Evolutionary conservation across 2,329 filamentous ascomycete genomes (phyloP).

Genomic region (Phaeosphaeriaceae sp.): DNA sequence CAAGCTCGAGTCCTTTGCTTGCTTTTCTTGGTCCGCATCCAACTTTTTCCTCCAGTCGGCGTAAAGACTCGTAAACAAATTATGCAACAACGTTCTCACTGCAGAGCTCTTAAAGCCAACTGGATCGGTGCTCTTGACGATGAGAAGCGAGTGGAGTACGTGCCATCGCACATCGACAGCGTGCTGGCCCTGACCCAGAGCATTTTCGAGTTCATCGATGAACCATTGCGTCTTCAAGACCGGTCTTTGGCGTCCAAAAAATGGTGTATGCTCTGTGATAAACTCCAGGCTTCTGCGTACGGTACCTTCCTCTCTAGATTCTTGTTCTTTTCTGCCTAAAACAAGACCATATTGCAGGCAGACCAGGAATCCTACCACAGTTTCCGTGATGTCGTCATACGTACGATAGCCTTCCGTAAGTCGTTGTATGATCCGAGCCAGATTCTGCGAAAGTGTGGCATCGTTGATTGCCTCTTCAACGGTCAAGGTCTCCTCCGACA

Average conservation of each 20-base stretch:
- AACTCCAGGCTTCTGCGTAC: slow-evolving; percentile 30
- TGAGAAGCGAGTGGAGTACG: slow-evolving; percentile 33
- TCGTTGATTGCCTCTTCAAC: slow-evolving; percentile 35
- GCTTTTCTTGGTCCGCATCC: slow-evolving; percentile 75
- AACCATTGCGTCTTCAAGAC: slow-evolving; percentile 24
- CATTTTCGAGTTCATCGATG: slow-evolving; percentile 23
- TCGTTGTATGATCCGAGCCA: slow-evolving; percentile 74
- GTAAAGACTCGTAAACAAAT: slow-evolving; percentile 76
- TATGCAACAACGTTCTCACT: slow-evolving; percentile 61
- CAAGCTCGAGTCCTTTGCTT: slow-evolving; percentile 75
- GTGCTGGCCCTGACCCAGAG: slow-evolving; percentile 25
- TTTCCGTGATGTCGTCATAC: slow-evolving; percentile 85
- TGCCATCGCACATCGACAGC: slow-evolving; percentile 47
- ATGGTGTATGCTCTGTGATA: slow-evolving; percentile 38
- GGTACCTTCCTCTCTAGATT: slow-evolving; percentile 18
- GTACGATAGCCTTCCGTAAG: slow-evolving; percentile 74
- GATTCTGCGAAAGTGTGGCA: slow-evolving; percentile 58
- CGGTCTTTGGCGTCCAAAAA: slow-evolving; percentile 33
- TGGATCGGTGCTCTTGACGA: slow-evolving; percentile 35
- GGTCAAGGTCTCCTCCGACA: slow-evolving; percentile 32
- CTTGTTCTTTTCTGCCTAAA: slow-evolving; percentile 50
- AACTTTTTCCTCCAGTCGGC: slow-evolving; percentile 81
- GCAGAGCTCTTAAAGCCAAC: slow-evolving; percentile 11
- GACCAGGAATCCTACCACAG: slow-evolving; percentile 78
- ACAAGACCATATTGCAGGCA: slow-evolving; percentile 79